Conservation (phyloP, 441 rosid genomes). For the Corymbia citriodora region DNA sequence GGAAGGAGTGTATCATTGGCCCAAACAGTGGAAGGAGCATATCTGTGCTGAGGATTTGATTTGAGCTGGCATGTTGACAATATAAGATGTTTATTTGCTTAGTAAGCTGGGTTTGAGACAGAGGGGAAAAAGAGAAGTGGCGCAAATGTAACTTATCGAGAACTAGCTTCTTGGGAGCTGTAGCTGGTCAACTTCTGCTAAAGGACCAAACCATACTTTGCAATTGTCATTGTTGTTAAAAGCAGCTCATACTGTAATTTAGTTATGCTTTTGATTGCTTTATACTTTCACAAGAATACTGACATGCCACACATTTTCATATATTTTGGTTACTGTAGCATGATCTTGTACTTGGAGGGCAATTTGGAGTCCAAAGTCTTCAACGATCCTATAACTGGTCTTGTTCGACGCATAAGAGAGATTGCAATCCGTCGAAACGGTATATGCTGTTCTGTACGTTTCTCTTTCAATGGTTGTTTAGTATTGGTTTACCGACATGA, state of each 20-base stretch:
- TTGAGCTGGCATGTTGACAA: background rate
- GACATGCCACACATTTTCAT: background rate
- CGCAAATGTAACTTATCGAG: background rate
- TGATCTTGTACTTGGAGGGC: conserved; percentile 72
- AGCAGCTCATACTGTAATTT: background rate
- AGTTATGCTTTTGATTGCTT: background rate
- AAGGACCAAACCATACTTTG: background rate
- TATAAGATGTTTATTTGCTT: background rate
- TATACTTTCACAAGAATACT: background rate
- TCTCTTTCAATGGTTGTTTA: background rate
- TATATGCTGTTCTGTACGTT: conserved; percentile 5
- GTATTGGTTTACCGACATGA: background rate
- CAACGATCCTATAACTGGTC: conserved; percentile 69
- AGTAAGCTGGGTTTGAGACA: background rate
- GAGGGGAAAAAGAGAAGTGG: background rate
- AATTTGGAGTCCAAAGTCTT: conserved; percentile 79
- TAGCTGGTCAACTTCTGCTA: background rate
- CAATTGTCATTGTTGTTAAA: background rate
- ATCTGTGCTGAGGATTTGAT: background rate
- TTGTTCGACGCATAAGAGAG: conserved; percentile 78
- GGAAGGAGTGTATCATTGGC: background rate
- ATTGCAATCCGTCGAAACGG: conserved; percentile 71
- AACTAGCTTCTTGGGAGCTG: background rate
- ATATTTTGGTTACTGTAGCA: conserved; percentile 20
- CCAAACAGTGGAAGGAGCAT: background rate